A percentile compares a stretch with the other conserved stretches of the same genome.
These are phyloP conservation scores for Haberlea rhodopensis DNA, from an alignment of 257 asterid genomes.

Conservation along the genomic window DNA sequence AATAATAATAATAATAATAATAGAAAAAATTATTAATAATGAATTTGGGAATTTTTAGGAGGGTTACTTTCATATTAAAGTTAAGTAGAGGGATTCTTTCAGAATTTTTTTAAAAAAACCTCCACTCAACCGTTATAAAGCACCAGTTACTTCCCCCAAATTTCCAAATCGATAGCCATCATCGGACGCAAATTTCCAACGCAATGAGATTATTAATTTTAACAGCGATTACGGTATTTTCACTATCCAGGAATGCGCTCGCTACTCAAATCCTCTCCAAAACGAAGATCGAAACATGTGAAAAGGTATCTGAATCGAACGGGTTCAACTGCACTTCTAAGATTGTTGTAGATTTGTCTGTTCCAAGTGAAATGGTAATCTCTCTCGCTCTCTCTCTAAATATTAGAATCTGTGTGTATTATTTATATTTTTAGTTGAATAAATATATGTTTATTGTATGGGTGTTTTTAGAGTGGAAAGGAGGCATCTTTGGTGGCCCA, in stretches of 20 bases:
- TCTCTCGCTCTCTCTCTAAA: not conserved
- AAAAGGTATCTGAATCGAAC: slow-evolving; percentile 49
- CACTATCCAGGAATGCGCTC: slow-evolving; percentile 23
- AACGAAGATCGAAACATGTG: slow-evolving; percentile 79
- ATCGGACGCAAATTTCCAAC: slow-evolving; percentile 11
- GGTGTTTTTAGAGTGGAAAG: slow-evolving; percentile 63
- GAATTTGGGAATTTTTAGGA: too few species aligned
- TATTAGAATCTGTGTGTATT: not conserved
- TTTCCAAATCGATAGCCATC: too few species aligned
- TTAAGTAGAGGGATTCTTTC: too few species aligned
- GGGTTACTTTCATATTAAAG: too few species aligned
- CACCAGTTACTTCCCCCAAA: too few species aligned
- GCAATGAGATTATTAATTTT: slow-evolving; percentile 38
- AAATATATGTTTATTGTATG: not conserved
- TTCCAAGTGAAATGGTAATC: slow-evolving; percentile 85
- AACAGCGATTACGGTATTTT: slow-evolving; percentile 17
- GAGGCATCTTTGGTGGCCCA: slow-evolving; percentile 96
- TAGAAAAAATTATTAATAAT: too few species aligned
- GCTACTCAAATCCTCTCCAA: slow-evolving; percentile 68
- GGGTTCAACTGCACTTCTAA: slow-evolving; percentile 76
- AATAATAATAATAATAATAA: too few species aligned
- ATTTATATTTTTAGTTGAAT: not conserved
- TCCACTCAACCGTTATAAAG: too few species aligned
- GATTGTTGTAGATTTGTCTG: slow-evolving; percentile 73
- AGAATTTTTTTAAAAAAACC: too few species aligned